Conservation (phyloP, 805 yeast species). For the Teunomyces panamensis region DNA sequence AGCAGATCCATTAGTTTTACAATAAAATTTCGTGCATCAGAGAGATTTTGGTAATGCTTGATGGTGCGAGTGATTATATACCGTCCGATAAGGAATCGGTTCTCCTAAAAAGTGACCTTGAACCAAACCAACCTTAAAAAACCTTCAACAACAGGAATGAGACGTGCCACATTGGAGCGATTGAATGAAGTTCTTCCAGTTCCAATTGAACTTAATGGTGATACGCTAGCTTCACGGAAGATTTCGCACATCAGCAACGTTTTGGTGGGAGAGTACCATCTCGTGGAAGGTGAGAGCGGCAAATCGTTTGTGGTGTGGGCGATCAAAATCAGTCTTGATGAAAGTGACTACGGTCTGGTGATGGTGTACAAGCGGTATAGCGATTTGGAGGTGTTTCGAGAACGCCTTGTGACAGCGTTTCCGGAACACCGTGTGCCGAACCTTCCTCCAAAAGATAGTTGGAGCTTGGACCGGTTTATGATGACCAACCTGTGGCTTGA, state of each 20-base stretch:
- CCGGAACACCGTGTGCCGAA: constrained; percentile 44
- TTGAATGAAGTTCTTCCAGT: constrained; percentile 33
- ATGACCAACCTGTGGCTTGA: constrained; percentile 48
- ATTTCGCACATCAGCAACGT: constrained; percentile 8
- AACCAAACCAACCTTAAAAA: background rate
- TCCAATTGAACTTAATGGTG: constrained; percentile 24
- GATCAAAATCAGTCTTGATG: constrained; percentile 35
- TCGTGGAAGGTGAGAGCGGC: constrained; percentile 37
- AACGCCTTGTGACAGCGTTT: constrained; percentile 30
- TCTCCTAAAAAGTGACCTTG: background rate
- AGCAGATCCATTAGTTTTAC: constrained; percentile 45
- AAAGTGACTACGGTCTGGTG: constrained; percentile 39
- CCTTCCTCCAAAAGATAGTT: constrained; percentile 51
- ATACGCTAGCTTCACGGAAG: background rate
- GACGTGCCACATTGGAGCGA: constrained; percentile 11
- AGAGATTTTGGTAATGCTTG: background rate
- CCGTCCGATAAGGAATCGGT: background rate
- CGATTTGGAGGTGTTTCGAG: constrained; percentile 55
- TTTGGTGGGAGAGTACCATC: constrained; percentile 39
- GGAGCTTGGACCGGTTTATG: constrained; percentile 37
- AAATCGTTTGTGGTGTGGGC: constrained; percentile 39
- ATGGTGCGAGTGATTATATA: background rate
- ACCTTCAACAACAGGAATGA: background rate
- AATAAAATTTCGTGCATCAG: background rate
- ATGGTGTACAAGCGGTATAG: constrained; percentile 58